Percentiles rank a stretch among this genome's conserved stretches.
Evolutionary conservation across 129 eudicot species (phyloP).

Genomic region (Pittosporum tobira): DNA sequence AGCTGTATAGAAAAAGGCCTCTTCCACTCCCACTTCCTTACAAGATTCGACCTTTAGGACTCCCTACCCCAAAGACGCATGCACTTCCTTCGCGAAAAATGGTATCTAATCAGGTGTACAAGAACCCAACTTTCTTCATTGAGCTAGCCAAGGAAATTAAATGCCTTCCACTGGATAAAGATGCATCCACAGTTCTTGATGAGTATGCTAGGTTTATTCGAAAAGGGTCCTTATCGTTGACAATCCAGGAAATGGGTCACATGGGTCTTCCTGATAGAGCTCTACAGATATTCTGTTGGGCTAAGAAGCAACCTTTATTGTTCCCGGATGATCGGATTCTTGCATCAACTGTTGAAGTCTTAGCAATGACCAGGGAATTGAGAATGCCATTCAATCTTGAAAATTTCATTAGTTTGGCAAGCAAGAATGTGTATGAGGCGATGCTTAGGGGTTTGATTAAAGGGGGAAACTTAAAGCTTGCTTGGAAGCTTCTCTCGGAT

Average conservation of each 20-base stretch:
- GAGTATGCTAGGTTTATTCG: slow-evolving; percentile 54
- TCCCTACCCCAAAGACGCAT: slow-evolving; percentile 52
- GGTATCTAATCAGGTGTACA: slow-evolving; percentile 43
- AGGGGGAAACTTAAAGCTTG: slow-evolving; percentile 61
- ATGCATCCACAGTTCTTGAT: slow-evolving; percentile 57
- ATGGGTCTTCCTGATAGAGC: slow-evolving; percentile 85
- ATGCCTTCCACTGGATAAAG: slow-evolving; percentile 49
- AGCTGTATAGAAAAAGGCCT: slow-evolving; percentile 53
- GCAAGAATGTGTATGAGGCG: slow-evolving; percentile 61
- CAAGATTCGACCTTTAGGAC: slow-evolving; percentile 56
- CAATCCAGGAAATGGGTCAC: slow-evolving; percentile 74
- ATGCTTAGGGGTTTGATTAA: slow-evolving; percentile 61
- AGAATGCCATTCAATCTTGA: slow-evolving; percentile 52
- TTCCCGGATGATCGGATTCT: slow-evolving; percentile 76
- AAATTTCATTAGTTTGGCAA: slow-evolving; percentile 40
- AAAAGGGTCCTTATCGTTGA: slow-evolving; percentile 73
- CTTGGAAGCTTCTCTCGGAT: slow-evolving; percentile 58
- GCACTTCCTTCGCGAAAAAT: slow-evolving; percentile 27
- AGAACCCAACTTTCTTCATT: slow-evolving; percentile 63
- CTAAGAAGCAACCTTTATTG: slow-evolving; percentile 66
- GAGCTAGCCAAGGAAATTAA: slow-evolving; percentile 64
- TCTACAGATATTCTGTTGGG: slow-evolving; percentile 68
- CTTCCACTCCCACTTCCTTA: slow-evolving; percentile 77
- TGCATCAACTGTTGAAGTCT: slow-evolving; percentile 76
- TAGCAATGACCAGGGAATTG: slow-evolving; percentile 52